Conservation (phyloP, 2,329 filamentous ascomycete genomes). For the Mariannaea elegans region DNA sequence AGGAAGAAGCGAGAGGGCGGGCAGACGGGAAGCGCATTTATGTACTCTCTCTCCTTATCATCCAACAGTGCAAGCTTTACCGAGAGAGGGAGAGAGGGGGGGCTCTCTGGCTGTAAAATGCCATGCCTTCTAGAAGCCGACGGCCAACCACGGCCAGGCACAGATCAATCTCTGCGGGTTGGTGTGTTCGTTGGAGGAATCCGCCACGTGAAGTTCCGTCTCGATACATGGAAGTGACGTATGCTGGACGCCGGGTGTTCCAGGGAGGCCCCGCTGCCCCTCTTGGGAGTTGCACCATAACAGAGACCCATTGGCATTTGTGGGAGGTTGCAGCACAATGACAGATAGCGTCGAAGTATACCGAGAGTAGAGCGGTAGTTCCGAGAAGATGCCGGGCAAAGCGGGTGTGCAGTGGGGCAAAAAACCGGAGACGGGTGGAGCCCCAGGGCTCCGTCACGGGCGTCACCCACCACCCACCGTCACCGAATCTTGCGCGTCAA, state of each 20-base stretch:
- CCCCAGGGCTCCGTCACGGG: no score
- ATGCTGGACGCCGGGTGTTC: background rate
- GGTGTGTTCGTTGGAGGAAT: no score
- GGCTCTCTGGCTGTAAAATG: background rate
- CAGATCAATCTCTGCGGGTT: no score
- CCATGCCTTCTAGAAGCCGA: no score
- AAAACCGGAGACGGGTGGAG: no score
- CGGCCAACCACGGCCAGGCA: no score
- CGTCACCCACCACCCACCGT: no score
- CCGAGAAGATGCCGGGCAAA: constrained; percentile 34
- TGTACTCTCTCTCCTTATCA: background rate
- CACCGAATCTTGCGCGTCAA: background rate
- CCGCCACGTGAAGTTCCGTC: background rate
- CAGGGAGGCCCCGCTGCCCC: background rate
- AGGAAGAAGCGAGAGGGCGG: background rate
- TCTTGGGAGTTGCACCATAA: constrained; percentile 25
- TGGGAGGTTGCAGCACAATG: constrained; percentile 9
- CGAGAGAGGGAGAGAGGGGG: background rate
- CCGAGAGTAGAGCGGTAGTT: constrained; percentile 24
- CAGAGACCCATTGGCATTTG: background rate
- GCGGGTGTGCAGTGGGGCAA: constrained; percentile 23
- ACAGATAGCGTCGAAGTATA: constrained; percentile 18
- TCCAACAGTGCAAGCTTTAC: background rate
- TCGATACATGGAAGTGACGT: background rate
- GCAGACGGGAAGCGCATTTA: background rate